These are phyloP conservation scores for Linaria vulgaris DNA, from an alignment of 257 asterid species.

Conservation along the genomic window DNA sequence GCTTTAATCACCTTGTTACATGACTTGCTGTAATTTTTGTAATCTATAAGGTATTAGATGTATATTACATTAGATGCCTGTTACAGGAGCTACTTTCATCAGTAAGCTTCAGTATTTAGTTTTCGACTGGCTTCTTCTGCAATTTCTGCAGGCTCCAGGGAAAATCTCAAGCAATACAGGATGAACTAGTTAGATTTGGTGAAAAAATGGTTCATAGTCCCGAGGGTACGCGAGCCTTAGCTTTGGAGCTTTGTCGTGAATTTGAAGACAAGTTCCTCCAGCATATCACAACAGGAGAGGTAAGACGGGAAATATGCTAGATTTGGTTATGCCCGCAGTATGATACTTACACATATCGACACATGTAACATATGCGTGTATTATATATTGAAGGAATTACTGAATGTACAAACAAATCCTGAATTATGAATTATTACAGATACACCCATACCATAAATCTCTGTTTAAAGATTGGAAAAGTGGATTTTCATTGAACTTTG, in stretches of 20 bases:
- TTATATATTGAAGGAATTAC: too few relatives aligned
- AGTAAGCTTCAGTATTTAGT: constrained; percentile 11
- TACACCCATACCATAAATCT: too few relatives aligned
- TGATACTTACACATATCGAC: not conserved
- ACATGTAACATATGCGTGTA: too few relatives aligned
- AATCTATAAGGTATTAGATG: constrained; percentile 9
- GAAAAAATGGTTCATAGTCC: constrained; percentile 88
- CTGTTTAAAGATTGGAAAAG: too few relatives aligned
- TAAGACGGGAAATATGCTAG: constrained; percentile 22
- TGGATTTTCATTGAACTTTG: too few relatives aligned
- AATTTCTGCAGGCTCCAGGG: constrained; percentile 81
- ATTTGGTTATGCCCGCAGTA: constrained; percentile 15
- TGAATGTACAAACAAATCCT: too few relatives aligned
- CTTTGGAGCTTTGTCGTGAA: constrained; percentile 98
- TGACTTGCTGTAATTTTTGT: constrained; percentile 1
- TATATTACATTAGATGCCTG: constrained; percentile 10
- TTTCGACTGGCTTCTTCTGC: constrained; percentile 20
- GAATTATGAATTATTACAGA: too few relatives aligned
- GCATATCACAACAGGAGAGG: constrained; percentile 81
- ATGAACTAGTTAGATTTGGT: constrained; percentile 90
- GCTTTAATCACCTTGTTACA: not conserved
- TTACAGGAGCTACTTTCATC: constrained; percentile 16
- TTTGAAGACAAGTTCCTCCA: constrained; percentile 98
- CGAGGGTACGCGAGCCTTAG: constrained; percentile 95
- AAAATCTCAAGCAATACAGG: constrained; percentile 91